phyloP scores from a whole-genome alignment of 2,329 filamentous ascomycete species.

The Knufia fluminis region DNA sequence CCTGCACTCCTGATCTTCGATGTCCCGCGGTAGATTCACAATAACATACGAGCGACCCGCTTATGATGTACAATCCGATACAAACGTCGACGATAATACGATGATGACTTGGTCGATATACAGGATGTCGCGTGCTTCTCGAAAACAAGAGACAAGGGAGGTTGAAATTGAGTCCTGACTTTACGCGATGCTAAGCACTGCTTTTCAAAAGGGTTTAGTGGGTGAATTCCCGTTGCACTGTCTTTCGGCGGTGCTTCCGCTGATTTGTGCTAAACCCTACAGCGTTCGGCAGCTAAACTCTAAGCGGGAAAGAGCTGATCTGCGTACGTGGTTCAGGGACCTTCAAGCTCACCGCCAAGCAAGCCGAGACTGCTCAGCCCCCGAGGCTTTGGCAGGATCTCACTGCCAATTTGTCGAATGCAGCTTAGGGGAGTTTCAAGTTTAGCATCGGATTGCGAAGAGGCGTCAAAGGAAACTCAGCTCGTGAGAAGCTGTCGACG shows the following conservation, averaged over 20 bases:
- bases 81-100: not conserved
- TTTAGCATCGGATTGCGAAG: not conserved
- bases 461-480: not conserved
- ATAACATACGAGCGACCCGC: not conserved
- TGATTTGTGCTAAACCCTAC: no score
- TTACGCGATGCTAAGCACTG: not conserved
- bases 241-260: no score
- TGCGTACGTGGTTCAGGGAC: no score
- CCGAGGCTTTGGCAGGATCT: not conserved
- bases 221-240: not conserved
- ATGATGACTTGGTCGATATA: not conserved
- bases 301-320: no score
- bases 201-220: not conserved
- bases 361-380: not conserved
- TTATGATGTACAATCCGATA: not conserved
- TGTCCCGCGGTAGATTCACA: not conserved
- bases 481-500: not conserved
- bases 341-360: no score
- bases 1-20: not conserved
- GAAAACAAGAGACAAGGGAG: conserved; percentile 1
- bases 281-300: no score
- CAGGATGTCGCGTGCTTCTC: conserved; percentile 1
- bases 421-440: conserved; percentile 1
- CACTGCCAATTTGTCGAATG: not conserved
- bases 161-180: not conserved